Base-by-base conservation (phyloP, 371 early-diverging fungal species). In the Mortierella sp. region DNA sequence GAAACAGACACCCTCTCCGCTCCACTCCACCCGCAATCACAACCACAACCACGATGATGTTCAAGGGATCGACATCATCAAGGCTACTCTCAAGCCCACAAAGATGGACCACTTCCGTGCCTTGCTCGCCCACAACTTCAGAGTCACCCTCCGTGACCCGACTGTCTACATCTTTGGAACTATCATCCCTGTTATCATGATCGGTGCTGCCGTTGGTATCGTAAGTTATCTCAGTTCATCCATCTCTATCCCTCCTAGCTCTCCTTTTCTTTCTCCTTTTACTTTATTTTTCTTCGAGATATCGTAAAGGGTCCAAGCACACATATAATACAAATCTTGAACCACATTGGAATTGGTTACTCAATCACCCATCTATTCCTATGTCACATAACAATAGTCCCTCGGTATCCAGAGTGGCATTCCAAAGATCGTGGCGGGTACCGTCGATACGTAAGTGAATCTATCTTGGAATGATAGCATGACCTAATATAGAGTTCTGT, bases 141-240 rank as follows among this genome's bases (percentile, higher is more conserved):
- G 28, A 38, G 74, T 88, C 28, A 76, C 81, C 24, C 65, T 57
- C 63, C 50, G 85, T 16, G 70, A 75, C 34, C 85, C 80, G 2
- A 44, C 73, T 21, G 76, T 82, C 4, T 81, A 71, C 47, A 74
- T 88, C 76, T 57, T 85, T 76, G 88, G 88, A 47, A 48, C 74
- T 58, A 2, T 80, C 19, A 73, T 85, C 48, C 88, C 88, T n/a
- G 14, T 84, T 11, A 60, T 81, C 38, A 83, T 83, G 88, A 80
- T 88, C 38, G 84, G 84, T 9, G 65, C 77, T 16, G 88, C 88
- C 70, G 83, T 88, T 45, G 84, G 81, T 24, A 87, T 85, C 26
- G 85, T 85, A 85, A 70, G 85, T 81, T 2, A 8, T 34, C 28
- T 58, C 44, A 28, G 31, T 57, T 47, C 47, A 0, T 24, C 24